Conservation (phyloP, 2,329 filamentous ascomycete species). For the Fusarium albidum region DNA sequence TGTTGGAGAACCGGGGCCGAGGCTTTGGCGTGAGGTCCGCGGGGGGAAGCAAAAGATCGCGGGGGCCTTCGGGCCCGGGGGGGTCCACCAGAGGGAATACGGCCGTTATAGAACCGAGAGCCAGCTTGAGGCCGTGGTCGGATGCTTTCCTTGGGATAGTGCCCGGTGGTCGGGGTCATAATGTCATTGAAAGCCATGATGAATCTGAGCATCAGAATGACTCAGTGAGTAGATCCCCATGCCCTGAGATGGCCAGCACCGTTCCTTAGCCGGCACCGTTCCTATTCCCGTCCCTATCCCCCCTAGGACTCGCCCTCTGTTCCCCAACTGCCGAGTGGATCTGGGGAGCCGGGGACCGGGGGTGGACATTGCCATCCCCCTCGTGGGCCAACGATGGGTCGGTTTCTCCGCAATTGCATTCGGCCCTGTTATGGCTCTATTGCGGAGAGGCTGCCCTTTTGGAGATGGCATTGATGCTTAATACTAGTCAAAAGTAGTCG, state of each 20-base stretch:
- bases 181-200: too few relatives aligned
- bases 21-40: constrained; percentile 10
- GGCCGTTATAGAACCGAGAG: constrained; percentile 34
- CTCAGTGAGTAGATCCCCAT: too few relatives aligned
- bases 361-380: background rate
- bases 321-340: constrained; percentile 25
- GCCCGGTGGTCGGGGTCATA: too few relatives aligned
- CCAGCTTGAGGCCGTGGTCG: too few relatives aligned
- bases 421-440: constrained; percentile 31
- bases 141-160: constrained; percentile 22
- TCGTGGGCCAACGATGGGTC: background rate
- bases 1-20: background rate
- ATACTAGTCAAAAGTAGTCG: background rate
- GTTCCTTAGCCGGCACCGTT: too few relatives aligned
- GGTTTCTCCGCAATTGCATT: constrained; percentile 25
- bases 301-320: constrained; percentile 15
- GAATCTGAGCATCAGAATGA: too few relatives aligned
- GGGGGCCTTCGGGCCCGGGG: too few relatives aligned
- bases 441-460: constrained; percentile 4
- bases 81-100: constrained; percentile 31
- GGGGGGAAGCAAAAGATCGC: constrained; percentile 16
- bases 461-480: constrained; percentile 1
- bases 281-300: too few relatives aligned
- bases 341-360: constrained; percentile 24
- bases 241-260: too few relatives aligned